These are phyloP conservation scores for Phytophthora sojae DNA, from an alignment of 352 stramenopile genomes.

Conservation along the genomic window DNA sequence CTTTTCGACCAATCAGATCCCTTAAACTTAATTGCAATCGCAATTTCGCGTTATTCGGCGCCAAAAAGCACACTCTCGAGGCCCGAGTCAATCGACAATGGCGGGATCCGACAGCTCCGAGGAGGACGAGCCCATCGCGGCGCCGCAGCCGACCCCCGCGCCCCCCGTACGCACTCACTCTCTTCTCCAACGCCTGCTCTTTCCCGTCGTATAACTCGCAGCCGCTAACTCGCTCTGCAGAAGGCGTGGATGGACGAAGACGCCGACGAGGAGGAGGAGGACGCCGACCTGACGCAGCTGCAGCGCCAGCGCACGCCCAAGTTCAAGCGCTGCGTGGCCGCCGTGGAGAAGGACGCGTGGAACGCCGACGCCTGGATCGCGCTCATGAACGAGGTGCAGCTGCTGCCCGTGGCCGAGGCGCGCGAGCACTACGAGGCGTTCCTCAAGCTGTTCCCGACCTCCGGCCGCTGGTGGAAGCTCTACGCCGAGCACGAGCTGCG, in stretches of 20 bases:
- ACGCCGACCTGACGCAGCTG: conserved; percentile 77
- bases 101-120: conserved; percentile 80
- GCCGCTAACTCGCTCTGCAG: conserved; percentile 32
- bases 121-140: conserved; percentile 83
- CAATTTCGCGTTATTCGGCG: background rate
- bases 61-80: background rate
- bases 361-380: conserved; percentile 83
- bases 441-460: conserved; percentile 72
- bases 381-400: conserved; percentile 82
- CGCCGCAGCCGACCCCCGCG: conserved; percentile 18
- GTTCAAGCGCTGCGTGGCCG: conserved; percentile 65
- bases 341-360: conserved; percentile 69
- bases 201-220: conserved; percentile 4
- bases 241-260: conserved; percentile 84
- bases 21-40: conserved; percentile 3
- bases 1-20: conserved; percentile 27
- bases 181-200: background rate
- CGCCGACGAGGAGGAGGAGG: conserved; percentile 85
- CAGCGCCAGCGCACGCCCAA: conserved; percentile 57
- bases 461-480: conserved; percentile 87
- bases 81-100: conserved; percentile 22
- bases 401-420: conserved; percentile 67
- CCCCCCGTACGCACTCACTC: conserved; percentile 14
- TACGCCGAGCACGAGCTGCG: conserved; percentile 87
- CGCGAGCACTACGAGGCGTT: conserved; percentile 85